Conservation (phyloP, 352 stramenopile species). For the Pythium graminicola region DNA sequence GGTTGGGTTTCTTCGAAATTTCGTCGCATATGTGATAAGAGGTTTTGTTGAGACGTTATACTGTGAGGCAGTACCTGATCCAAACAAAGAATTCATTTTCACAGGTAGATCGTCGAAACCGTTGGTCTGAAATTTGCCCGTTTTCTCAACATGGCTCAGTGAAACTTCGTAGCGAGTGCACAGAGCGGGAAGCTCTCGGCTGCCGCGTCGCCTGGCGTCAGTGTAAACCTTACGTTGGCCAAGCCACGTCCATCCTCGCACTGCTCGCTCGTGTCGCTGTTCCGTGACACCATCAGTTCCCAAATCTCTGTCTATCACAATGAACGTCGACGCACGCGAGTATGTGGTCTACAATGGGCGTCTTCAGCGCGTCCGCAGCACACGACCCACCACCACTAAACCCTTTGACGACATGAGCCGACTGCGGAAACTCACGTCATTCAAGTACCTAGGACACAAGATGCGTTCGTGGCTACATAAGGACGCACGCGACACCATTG, state of each 20-base stretch:
- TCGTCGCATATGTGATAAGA: conserved; percentile 11
- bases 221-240: background rate
- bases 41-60: too few relatives aligned
- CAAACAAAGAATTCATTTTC: too few relatives aligned
- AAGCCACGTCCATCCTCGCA: background rate
- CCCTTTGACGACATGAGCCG: conserved; percentile 32
- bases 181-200: conserved; percentile 16
- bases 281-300: background rate
- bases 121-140: conserved; percentile 3
- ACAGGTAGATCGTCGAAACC: background rate
- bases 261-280: background rate
- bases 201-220: conserved; percentile 3
- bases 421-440: conserved; percentile 52
- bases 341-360: conserved; percentile 28
- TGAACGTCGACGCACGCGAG: conserved; percentile 13
- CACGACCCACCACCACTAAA: conserved; percentile 6
- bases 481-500: conserved; percentile 50
- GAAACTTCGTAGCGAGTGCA: conserved; percentile 6
- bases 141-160: conserved; percentile 18
- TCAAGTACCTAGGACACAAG: conserved; percentile 51
- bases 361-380: conserved; percentile 19
- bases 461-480: conserved; percentile 46
- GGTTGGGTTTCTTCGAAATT: conserved; percentile 20
- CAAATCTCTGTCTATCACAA: conserved; percentile 1
- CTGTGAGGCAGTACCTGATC: too few relatives aligned